Evolutionary conservation across 139 green algal species (phyloP).

Genomic region (Tetradesmus obliquus): DNA sequence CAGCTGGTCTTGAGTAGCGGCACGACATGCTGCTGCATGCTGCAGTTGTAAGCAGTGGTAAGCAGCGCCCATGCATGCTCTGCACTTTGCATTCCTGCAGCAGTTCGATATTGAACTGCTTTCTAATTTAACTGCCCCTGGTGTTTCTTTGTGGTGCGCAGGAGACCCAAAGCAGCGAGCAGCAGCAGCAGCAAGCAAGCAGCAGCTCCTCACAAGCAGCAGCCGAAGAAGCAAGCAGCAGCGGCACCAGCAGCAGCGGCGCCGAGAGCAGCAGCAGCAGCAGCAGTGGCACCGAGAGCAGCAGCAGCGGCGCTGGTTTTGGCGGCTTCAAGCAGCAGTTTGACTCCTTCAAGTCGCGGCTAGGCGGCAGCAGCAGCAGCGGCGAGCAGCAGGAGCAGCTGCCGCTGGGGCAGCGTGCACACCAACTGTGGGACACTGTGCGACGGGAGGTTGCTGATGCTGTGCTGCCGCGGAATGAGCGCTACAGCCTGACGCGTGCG

Average conservation of each 20-base stretch:
- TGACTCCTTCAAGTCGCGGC: constrained; percentile 52
- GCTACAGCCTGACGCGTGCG: constrained; percentile 27
- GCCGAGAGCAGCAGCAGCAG: constrained; percentile 27
- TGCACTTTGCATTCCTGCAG: no score
- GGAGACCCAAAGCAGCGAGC: neutral
- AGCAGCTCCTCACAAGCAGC: neutral
- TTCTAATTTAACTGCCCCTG: no score
- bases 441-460: constrained; percentile 34
- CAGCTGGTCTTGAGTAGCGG: neutral
- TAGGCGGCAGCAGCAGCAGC: constrained; percentile 17
- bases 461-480: constrained; percentile 48
- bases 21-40: no score
- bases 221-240: constrained; percentile 1
- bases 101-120: no score
- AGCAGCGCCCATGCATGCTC: no score
- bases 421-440: neutral
- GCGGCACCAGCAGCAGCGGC: neutral
- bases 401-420: constrained; percentile 10
- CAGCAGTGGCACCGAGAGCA: neutral
- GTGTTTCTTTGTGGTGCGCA: neutral
- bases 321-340: constrained; percentile 50
- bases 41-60: no score
- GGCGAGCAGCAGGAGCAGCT: constrained; percentile 14
- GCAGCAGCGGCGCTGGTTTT: neutral
- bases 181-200: neutral